These are phyloP conservation scores for Globisporangium yorkense DNA, from an alignment of 352 stramenopile species.

Conservation along the genomic window DNA sequence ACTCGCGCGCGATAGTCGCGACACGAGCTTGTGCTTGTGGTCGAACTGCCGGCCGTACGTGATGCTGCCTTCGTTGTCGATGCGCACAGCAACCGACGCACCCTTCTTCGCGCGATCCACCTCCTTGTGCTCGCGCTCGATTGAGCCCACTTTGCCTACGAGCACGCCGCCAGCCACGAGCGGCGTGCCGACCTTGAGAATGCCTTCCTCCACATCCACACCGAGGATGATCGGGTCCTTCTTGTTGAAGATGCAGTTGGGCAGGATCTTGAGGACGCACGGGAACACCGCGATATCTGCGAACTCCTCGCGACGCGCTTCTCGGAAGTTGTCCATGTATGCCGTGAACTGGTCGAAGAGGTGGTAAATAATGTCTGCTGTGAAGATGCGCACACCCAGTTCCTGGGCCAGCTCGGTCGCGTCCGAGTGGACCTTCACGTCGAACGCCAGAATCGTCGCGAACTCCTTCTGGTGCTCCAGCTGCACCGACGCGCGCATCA, in stretches of 20 bases:
- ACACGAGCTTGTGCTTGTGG: slow-evolving; percentile 86
- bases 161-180: slow-evolving; percentile 85
- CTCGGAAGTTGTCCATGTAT: slow-evolving; percentile 95
- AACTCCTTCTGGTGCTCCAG: slow-evolving; percentile 97
- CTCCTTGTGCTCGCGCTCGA: slow-evolving; percentile 95
- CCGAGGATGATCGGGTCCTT: slow-evolving; percentile 99
- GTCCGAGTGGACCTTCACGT: slow-evolving; percentile 96
- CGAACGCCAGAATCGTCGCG: slow-evolving; percentile 97
- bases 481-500: slow-evolving; percentile 98
- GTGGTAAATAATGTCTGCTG: slow-evolving; percentile 99
- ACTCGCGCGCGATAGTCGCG: slow-evolving; percentile 83
- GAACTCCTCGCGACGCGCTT: slow-evolving; percentile 89
- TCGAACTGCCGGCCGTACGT: slow-evolving; percentile 98
- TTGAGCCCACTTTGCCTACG: slow-evolving; percentile 94
- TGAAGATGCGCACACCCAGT: slow-evolving; percentile 97
- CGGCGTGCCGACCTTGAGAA: slow-evolving; percentile 97
- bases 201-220: slow-evolving; percentile 96
- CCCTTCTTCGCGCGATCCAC: slow-evolving; percentile 94
- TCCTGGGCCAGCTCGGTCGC: slow-evolving; percentile 88
- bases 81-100: slow-evolving; percentile 93
- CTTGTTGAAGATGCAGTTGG: slow-evolving; percentile 98
- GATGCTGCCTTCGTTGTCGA: slow-evolving; percentile 94
- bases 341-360: slow-evolving; percentile 98
- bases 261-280: slow-evolving; percentile 96
- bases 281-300: slow-evolving; percentile 92